phyloP scores from a whole-genome alignment of 352 stramenopile species.

The Paralagenidium karlingii region DNA sequence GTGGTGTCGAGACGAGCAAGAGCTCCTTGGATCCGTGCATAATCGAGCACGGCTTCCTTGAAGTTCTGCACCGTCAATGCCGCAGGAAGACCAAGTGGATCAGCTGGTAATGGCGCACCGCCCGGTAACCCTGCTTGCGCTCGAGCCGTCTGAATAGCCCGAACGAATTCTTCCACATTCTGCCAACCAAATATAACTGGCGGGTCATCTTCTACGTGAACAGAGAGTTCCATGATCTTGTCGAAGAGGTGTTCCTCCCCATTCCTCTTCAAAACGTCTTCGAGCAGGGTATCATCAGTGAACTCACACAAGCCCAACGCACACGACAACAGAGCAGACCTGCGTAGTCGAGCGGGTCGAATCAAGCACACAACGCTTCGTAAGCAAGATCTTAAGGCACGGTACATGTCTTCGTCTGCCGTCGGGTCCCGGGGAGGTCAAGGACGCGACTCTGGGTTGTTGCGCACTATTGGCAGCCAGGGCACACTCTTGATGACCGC shows the following conservation, averaged over 20 bases:
- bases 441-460: too few species aligned
- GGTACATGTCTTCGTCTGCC: too few species aligned
- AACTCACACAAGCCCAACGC: too few species aligned
- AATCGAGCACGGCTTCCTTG: slow-evolving; percentile 14
- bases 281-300: slow-evolving; percentile 1
- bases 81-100: slow-evolving; percentile 6
- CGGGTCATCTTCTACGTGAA: slow-evolving; percentile 8
- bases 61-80: slow-evolving; percentile 9
- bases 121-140: slow-evolving; percentile 4
- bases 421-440: too few species aligned
- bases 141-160: slow-evolving; percentile 6
- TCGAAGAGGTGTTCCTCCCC: slow-evolving; percentile 9
- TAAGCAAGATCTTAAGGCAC: too few species aligned
- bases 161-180: slow-evolving; percentile 7
- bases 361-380: too few species aligned
- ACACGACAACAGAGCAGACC: too few species aligned
- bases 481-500: too few species aligned
- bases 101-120: slow-evolving; percentile 8
- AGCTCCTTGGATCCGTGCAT: slow-evolving; percentile 4
- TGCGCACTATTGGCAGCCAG: too few species aligned
- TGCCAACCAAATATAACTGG: slow-evolving; percentile 11
- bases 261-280: slow-evolving; percentile 10
- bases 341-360: too few species aligned
- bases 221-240: slow-evolving; percentile 7
- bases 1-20: slow-evolving; percentile 7